Evolutionary conservation across 2,329 filamentous ascomycete genomes (phyloP).

Genomic region (Pseudogymnoascus sp.): DNA sequence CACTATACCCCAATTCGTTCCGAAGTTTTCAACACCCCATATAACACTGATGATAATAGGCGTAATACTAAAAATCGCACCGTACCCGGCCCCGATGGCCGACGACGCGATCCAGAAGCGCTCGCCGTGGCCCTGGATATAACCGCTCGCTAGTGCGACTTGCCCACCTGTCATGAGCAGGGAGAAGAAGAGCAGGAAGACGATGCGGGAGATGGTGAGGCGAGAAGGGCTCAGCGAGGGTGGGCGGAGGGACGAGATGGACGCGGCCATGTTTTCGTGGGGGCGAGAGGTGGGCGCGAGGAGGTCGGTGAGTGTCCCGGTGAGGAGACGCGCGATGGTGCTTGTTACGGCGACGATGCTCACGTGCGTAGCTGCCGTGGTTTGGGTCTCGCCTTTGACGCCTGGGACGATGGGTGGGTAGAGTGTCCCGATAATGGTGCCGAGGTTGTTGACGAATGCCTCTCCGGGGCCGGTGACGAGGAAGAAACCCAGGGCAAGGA

Average conservation of each 20-base stretch:
- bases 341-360: constrained; percentile 86
- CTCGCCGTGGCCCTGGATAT: constrained; percentile 62
- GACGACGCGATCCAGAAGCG: constrained; percentile 82
- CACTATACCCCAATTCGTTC: constrained; percentile 94
- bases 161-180: constrained; percentile 68
- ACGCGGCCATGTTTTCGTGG: constrained; percentile 43
- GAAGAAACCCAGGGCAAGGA: constrained; percentile 82
- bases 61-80: constrained; percentile 78
- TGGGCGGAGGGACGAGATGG: constrained; percentile 26
- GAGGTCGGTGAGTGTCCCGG: constrained; percentile 80
- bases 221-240: constrained; percentile 16
- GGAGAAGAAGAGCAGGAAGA: constrained; percentile 69
- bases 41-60: constrained; percentile 94
- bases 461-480: constrained; percentile 92
- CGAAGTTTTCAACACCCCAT: constrained; percentile 98
- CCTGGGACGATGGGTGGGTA: constrained; percentile 51
- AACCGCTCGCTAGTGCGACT: constrained; percentile 66
- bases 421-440: constrained; percentile 83
- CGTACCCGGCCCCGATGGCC: constrained; percentile 83
- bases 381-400: constrained; percentile 6
- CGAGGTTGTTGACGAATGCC: constrained; percentile 94
- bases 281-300: constrained; percentile 59
- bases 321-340: constrained; percentile 81
- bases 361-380: constrained; percentile 72
- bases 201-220: constrained; percentile 65